Base-by-base conservation (phyloP, 2,329 filamentous ascomycete species). In the Sclerotinia spermophila region DNA sequence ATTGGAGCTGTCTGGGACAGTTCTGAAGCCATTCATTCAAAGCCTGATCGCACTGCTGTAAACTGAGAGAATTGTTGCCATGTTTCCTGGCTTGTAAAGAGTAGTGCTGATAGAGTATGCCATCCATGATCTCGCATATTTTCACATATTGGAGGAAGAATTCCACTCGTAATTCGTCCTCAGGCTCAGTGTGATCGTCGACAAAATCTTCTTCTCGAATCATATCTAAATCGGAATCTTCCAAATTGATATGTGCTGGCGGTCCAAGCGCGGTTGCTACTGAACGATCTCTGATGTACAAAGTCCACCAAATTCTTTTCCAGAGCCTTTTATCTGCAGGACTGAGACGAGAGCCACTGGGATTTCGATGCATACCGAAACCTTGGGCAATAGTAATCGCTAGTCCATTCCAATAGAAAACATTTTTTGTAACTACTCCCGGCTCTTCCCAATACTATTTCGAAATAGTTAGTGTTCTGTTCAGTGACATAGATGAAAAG, bases 361-460 rank as follows among this genome's bases (percentile, higher is more conserved):
- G 95, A 75, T 93, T 97, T 78, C 96, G 87, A 81, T 98, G 95
- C 95, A 98, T 98, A 62, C 95, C 95, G 6, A 94, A 97, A 24
- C 96, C 96, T 79, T 98, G 95, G 6, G 95, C 95, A 53, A 98
- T 94, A 62, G 97, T 94, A 62, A 94, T 97, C 61, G 95, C 95
- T 60, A 97, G 94, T 73, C 95, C 87, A 71, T 91, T 97, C 95
- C 95, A 98, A 83, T 98, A 98, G 79, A 98, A 98, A n/a, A 98
- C 95, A 76, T 98, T 98, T 80, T 97, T 97, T 7, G 96, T 98
- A 33, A 98, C 95, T 81, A 98, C 95, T 83, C 98, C 95, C 10
- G 95, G 95, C 0, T 94, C 95, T 82, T 98, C 95, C 95, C 95
- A 98, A 81, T 97, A 98, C 95, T 95, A 51, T 45, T 44, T 27